Evolutionary conservation across 2,329 filamentous ascomycete species (phyloP), one percentile per base, ranked within the genome.

Genomic region (Exophiala xenobiotica): DNA sequence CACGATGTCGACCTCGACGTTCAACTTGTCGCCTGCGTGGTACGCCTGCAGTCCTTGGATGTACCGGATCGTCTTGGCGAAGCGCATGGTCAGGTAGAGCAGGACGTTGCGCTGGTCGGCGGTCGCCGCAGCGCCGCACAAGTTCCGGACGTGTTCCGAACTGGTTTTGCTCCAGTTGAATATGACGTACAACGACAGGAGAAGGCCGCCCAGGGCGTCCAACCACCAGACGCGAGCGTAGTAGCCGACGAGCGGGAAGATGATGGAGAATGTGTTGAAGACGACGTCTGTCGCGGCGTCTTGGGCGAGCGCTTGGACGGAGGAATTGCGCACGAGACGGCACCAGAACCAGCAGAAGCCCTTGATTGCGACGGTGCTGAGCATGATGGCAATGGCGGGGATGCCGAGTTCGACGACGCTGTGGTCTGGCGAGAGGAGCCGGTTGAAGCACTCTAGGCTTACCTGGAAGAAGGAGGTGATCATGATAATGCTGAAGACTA

Each of bases 21-120:
- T 90, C 51, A 93, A 77, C 74, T 90, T 91, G 67, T 93, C 89
- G 20, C 89, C 89, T 0, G 85, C 84, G 64, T 95, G 89, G 66
- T 93, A 95, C 1, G 89, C 89, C 60, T 90, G 85, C 49, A 93
- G 73, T 24, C 89, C 89, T 66, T 93, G 89, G 54, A 95, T 93
- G 66, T 89, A 85, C 64, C 82, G 83, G 65, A 96, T 95, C 9
- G 87, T 87, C 60, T 87, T 89, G 39, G 90, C 90, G 66, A 96
- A 96, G 16, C 91, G 86, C 87, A 96, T 95, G 1, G 90, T 93
- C 61, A 95, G 79, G 70, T 96, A 96, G 1, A 96, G 77, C 18
- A 96, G 70, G 40, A 95, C 81, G 65, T 93, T 95, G 23, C 90
- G 80, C 72, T 93, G 86, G 61, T 92, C 88, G 0, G 88, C 85